phyloP scores from a whole-genome alignment of 495 filamentous ascomycete species.

The Xylaria castorea region DNA sequence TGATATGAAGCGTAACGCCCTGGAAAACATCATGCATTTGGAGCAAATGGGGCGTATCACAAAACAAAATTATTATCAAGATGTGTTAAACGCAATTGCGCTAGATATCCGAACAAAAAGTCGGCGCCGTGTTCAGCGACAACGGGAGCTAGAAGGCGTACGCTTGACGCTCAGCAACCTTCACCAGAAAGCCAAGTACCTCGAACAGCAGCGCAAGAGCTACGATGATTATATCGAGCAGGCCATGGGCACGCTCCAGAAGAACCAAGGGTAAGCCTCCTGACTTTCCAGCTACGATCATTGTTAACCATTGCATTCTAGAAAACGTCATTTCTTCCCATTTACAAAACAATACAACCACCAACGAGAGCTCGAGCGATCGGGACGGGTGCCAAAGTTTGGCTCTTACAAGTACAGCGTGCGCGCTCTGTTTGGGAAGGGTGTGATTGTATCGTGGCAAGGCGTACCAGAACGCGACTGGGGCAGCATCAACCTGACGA shows the following conservation, averaged over 20 bases:
- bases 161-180: slow-evolving; percentile 82
- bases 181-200: slow-evolving; percentile 88
- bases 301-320: slow-evolving; percentile 40
- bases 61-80: slow-evolving; percentile 93
- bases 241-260: slow-evolving; percentile 97
- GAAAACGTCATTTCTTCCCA: slow-evolving; percentile 93
- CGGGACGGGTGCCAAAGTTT: slow-evolving; percentile 93
- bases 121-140: slow-evolving; percentile 84
- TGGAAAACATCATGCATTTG: slow-evolving; percentile 92
- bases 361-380: slow-evolving; percentile 89
- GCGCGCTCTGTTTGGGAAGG: slow-evolving; percentile 86
- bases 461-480: slow-evolving; percentile 86
- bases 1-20: slow-evolving; percentile 87
- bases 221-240: slow-evolving; percentile 99
- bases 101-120: slow-evolving; percentile 97
- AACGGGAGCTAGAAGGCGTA: slow-evolving; percentile 88
- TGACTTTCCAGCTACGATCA: neutral
- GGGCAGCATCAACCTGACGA: slow-evolving; percentile 91
- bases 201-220: slow-evolving; percentile 92
- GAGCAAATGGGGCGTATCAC: slow-evolving; percentile 86
- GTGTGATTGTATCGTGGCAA: slow-evolving; percentile 87
- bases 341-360: slow-evolving; percentile 99
- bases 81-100: slow-evolving; percentile 94
- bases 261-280: slow-evolving; percentile 77
- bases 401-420: slow-evolving; percentile 97